A percentile compares a stretch with the other conserved stretches of the same genome.
phyloP scores from a whole-genome alignment of 2,329 filamentous ascomycete species.

The Aspergillus caelatus region DNA sequence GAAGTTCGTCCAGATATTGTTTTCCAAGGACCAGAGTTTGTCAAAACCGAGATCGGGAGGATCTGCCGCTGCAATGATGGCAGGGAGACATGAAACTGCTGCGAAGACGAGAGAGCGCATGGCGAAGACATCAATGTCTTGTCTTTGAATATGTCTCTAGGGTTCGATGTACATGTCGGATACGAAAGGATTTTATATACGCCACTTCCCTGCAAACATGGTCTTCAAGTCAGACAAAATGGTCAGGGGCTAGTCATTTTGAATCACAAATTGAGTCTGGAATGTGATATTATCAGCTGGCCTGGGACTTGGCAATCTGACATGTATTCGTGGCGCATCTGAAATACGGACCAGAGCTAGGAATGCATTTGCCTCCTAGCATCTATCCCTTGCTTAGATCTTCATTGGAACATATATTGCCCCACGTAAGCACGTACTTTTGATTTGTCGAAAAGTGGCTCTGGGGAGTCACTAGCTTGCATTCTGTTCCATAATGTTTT shows the following conservation, averaged over 20 bases:
- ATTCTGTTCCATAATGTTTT: neutral
- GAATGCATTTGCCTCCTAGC: neutral
- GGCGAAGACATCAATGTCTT: neutral
- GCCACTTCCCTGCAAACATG: neutral
- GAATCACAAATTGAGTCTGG: neutral
- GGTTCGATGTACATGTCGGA: neutral
- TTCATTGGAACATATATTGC: neutral
- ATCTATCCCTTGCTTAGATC: neutral
- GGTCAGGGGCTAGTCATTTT: neutral
- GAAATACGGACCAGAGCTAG: neutral
- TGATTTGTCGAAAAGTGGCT: neutral
- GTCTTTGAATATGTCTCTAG: neutral
- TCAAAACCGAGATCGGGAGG: conserved; percentile 21
- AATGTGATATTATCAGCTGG: neutral
- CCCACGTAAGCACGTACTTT: neutral
- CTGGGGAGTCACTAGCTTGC: neutral
- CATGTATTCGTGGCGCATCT: neutral
- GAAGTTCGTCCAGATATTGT: conserved; percentile 27
- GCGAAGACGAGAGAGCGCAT: neutral
- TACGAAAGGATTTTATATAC: neutral
- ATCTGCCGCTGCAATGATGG: neutral
- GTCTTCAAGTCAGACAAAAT: neutral
- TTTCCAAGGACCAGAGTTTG: conserved; percentile 28
- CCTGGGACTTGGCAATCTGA: neutral
- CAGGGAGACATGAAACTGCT: neutral